Evolutionary conservation across 306 rosid genomes (phyloP).

Genomic region (Malus sylvestris): DNA sequence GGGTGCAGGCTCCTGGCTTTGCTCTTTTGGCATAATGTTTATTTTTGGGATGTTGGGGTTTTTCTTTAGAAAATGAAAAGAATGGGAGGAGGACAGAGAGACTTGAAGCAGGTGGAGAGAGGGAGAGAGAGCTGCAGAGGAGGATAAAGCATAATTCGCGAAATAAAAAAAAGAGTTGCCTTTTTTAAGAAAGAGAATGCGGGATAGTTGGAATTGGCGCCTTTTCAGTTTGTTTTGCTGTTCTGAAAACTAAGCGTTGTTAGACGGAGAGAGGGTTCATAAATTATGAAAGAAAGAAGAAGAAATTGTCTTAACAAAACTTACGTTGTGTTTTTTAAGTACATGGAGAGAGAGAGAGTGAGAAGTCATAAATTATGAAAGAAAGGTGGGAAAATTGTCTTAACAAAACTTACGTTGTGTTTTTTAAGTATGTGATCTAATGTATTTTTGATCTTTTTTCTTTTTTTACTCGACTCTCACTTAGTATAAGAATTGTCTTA

Average conservation of each 20-base stretch:
- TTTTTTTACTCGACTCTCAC: too few relatives aligned
- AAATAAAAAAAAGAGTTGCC: conserved; percentile 17
- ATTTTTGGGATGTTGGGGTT: conserved; percentile 9
- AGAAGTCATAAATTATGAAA: too few relatives aligned
- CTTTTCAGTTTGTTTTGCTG: neutral
- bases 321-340: neutral
- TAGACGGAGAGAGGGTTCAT: neutral
- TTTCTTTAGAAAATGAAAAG: neutral
- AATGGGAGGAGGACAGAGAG: neutral
- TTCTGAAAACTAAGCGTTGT: neutral
- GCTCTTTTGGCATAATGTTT: conserved; percentile 36
- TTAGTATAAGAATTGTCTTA: too few relatives aligned
- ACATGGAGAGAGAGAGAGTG: neutral
- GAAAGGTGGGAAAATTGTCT: too few relatives aligned
- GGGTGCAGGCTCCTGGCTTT: conserved; percentile 30
- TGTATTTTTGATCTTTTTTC: too few relatives aligned
- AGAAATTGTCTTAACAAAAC: too few relatives aligned
- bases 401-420: neutral
- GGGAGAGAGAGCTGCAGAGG: neutral
- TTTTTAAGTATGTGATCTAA: too few relatives aligned
- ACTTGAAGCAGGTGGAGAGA: neutral
- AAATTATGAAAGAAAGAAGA: too few relatives aligned
- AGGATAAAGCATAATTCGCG: neutral
- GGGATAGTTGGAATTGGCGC: conserved; percentile 3
- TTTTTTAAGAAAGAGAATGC: conserved; percentile 7